Evolutionary conservation across 1,139 yeast species (phyloP), one percentile per base, ranked within the genome.

Genomic region (Zygosaccharomyces pseudobailii): DNA sequence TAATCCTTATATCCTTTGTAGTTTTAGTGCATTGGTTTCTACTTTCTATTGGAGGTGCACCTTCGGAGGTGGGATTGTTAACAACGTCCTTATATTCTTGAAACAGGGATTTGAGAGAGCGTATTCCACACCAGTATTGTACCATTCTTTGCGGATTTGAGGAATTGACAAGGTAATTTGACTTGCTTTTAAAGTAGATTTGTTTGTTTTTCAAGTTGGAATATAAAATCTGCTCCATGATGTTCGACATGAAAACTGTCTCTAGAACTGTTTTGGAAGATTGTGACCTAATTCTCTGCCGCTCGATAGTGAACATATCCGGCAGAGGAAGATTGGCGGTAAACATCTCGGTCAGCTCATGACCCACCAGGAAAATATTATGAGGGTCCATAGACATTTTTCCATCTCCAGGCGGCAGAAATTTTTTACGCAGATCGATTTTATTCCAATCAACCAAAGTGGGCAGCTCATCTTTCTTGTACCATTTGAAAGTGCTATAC

Each of bases 221-320:
- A 44, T 67, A 71, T 2, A 79, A 46, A 66, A 78, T 70, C 32
- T 73, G 74, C 55, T 81, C 87, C 30, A 81, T 58, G 33, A 78
- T 70, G 51, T 79, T 80, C 5, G 78, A 73, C 43, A 74, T 68
- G 28, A 80, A 58, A 2, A 80, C 73, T 54, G 75, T 72, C 47
- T 79, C 83, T 5, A 77, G 65, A 0, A 81, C 74, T 22, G 62
- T 61, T 5, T 68, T 63, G 1, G 74, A 67, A 0, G 82, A 76
- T 48, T 66, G 67, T 0, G 79, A 70, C 36, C 86, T 67, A 41
- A 74, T 68, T 34, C 86, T 58, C 56, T 82, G 87, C 46, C 79
- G 62, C 56, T 82, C 87, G 4, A 81, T 65, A 3, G 80, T 56
- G 5, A 78, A 69, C 4, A 73, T 58, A 48, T 72, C 73, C 0